Conservation (phyloP, 441 rosid genomes). For the Arabidopsis lyrata region DNA sequence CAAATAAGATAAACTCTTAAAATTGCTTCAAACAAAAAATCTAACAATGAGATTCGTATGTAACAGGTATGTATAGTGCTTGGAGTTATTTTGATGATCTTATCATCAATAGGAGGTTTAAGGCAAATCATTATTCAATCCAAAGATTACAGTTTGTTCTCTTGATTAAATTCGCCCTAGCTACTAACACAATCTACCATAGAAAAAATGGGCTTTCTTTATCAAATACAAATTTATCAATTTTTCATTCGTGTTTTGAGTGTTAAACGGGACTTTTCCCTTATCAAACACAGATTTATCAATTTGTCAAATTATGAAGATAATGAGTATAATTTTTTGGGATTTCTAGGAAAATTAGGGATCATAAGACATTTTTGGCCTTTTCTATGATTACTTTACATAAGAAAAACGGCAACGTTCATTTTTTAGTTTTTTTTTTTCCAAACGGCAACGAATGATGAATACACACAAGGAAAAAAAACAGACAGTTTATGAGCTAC, state of each 20-base stretch:
- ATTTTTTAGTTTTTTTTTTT: no score
- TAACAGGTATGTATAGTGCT: conserved; percentile 64
- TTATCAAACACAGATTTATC: no score
- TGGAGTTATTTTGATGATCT: conserved; percentile 55
- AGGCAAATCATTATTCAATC: conserved; percentile 63
- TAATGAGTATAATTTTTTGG: no score
- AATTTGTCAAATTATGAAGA: no score
- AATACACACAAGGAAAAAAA: background rate
- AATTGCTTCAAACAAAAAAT: background rate
- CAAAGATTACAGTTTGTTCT: conserved; percentile 55
- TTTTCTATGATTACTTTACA: no score
- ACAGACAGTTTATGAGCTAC: conserved; percentile 1
- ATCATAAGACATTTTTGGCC: no score
- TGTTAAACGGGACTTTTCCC: background rate
- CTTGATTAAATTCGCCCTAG: conserved; percentile 34
- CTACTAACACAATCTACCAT: background rate
- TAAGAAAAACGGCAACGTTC: no score
- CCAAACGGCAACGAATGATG: background rate
- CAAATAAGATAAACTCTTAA: background rate
- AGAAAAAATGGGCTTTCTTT: background rate
- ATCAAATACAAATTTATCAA: background rate
- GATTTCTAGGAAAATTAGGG: no score
- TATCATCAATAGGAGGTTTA: conserved; percentile 68
- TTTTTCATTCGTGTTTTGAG: background rate
- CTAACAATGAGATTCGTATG: conserved; percentile 14